Evolutionary conservation across 306 rosid genomes (phyloP).

Genomic region (Vachellia collinsii): DNA sequence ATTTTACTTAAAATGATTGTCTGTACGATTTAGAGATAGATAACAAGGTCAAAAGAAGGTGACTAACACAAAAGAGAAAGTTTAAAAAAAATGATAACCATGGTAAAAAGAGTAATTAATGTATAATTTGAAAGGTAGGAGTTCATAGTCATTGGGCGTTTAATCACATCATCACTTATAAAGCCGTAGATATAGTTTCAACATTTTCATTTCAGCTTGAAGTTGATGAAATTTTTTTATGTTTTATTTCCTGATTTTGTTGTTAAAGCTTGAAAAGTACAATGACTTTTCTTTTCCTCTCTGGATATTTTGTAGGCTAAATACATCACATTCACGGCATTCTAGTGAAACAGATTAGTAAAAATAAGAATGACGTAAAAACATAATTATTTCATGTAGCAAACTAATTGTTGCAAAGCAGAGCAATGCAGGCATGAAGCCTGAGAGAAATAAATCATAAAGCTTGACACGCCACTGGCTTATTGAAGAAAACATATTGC

Average conservation of each 20-base stretch:
- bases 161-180: neutral
- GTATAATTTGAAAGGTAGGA: neutral
- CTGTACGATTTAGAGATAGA: neutral
- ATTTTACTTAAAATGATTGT: no score
- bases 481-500: conserved; percentile 39
- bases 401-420: conserved; percentile 17
- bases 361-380: neutral
- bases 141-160: neutral
- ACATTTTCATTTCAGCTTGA: neutral
- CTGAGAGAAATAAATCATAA: conserved; percentile 21
- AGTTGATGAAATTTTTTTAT: neutral
- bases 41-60: neutral
- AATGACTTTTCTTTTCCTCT: neutral
- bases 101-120: neutral
- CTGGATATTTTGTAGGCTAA: neutral
- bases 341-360: neutral
- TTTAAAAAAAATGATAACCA: neutral
- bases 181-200: neutral
- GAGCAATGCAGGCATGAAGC: conserved; percentile 7
- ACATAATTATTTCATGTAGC: neutral
- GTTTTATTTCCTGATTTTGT: neutral
- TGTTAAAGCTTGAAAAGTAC: neutral
- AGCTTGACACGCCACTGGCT: conserved; percentile 39
- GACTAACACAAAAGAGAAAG: neutral
- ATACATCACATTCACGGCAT: neutral